Base-by-base conservation (phyloP, 2,329 filamentous ascomycete species). In the Colletotrichum tamarilloi region DNA sequence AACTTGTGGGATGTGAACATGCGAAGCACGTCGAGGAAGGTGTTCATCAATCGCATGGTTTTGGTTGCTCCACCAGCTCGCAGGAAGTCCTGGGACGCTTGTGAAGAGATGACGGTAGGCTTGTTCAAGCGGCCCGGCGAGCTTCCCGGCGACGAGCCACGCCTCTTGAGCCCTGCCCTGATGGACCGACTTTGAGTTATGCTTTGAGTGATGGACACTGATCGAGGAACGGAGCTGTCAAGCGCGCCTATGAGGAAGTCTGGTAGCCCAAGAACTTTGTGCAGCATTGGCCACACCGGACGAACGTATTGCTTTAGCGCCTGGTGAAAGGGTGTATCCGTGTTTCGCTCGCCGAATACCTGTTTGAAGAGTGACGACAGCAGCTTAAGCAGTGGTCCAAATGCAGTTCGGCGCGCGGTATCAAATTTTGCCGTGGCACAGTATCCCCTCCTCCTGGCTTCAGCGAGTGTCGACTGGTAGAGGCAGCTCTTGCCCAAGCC, bases 1-100 rank as follows among this genome's bases (percentile, higher is more conserved):
- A 98, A 92, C 77, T 95, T 97, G 80, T 95, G 92, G 24, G 92
- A 88, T 0, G 94, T 93, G 68, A 98, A 92, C 55, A 97, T 90
- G 65, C 94, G 90, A 63, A 98, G 82, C 11, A 98, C 92, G 76
- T 98, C 95, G 58, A 98, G 85, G 77, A 97, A 96, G 1, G 94
- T 95, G 79, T 95, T 96, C 87, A 96, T 94, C 68, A 98, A 88
- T 14, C 94, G 91, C 76, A 94, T 92, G 1, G 87, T 89, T 79
- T 91, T 92, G 12, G 88, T 91, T 5, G 90, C 87, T 1, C 86
- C 82, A 38, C 90, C 90, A 3, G 86, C 84, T 38, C 90, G 87
- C 28, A 92, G 82, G 68, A 91, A 91, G 32, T 92, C 90, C 65
- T 91, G 89, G 0, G 90, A 88, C 57, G 83, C 87, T 70, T 89